Evolutionary conservation across 768 basidiomycete species (phyloP).

Genomic region (Mycena pura): DNA sequence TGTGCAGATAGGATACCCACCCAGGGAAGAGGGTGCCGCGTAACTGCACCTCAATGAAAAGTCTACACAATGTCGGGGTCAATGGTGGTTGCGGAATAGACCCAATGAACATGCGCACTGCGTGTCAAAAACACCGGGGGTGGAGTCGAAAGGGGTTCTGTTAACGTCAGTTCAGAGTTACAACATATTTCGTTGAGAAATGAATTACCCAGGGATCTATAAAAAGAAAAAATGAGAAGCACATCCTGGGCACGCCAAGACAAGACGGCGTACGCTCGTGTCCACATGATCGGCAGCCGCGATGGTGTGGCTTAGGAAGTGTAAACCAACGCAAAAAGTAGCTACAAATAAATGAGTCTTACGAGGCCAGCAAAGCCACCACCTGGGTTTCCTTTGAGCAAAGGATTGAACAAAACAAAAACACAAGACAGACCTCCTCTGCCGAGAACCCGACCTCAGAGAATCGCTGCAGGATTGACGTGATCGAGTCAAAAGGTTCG

Average conservation of each 20-base stretch:
- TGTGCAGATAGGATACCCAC: constrained; percentile 21
- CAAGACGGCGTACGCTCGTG: constrained; percentile 15
- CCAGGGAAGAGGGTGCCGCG: constrained; percentile 34
- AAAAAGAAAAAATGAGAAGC: neutral
- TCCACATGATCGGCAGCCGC: constrained; percentile 33
- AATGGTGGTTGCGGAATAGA: neutral
- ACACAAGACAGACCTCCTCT: constrained; percentile 12
- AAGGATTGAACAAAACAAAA: constrained; percentile 7
- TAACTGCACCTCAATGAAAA: constrained; percentile 41
- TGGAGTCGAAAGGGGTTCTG: constrained; percentile 41
- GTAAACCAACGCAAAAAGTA: neutral
- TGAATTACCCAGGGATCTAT: constrained; percentile 18
- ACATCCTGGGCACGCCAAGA: neutral
- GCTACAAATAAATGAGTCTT: neutral
- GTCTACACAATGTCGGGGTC: neutral
- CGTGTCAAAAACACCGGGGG: constrained; percentile 39
- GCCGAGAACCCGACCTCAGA: constrained; percentile 7
- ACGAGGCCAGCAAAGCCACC: constrained; percentile 33
- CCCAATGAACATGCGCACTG: constrained; percentile 19
- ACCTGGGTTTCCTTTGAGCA: constrained; percentile 8
- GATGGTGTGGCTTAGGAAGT: constrained; percentile 22
- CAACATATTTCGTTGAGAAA: neutral
- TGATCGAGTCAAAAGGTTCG: constrained; percentile 30
- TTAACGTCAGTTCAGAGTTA: constrained; percentile 13
- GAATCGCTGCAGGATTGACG: constrained; percentile 25